phyloP scores from a whole-genome alignment of 352 stramenopile genomes.

The Phytopythium ostracodes region DNA sequence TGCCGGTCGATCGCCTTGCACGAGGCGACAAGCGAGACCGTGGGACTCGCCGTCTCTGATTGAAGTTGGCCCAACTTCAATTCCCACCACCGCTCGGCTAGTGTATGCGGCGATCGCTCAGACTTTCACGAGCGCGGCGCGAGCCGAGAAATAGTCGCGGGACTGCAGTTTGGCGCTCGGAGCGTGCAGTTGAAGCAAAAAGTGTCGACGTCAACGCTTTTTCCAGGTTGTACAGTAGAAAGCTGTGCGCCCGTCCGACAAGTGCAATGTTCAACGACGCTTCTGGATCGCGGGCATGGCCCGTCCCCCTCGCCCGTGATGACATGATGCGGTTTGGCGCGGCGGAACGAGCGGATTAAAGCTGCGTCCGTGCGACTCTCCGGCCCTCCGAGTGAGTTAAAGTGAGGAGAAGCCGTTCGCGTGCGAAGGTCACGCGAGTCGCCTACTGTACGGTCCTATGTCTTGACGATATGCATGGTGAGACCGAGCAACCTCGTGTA shows the following conservation, averaged over 20 bases:
- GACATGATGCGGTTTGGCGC: neutral
- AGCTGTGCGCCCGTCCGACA: no score
- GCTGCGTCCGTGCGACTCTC: neutral
- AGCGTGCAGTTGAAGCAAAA: constrained; percentile 4
- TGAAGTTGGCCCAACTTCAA: neutral
- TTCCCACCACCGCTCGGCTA: neutral
- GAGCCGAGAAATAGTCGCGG: no score
- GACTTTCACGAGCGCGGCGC: no score
- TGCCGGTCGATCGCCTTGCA: neutral
- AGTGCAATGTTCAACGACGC: neutral
- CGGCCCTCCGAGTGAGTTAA: neutral
- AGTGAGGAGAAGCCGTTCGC: neutral
- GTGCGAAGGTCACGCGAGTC: neutral
- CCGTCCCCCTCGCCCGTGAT: neutral
- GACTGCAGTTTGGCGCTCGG: neutral
- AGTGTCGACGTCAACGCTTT: constrained; percentile 10
- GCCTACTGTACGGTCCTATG: no score
- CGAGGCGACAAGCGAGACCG: neutral
- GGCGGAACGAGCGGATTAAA: neutral
- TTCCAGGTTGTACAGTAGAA: neutral
- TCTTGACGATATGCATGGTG: no score
- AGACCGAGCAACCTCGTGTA: no score
- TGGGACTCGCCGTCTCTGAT: neutral
- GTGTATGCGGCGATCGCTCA: no score
- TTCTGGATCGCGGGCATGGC: neutral